These are phyloP conservation scores for Didymella segeticola DNA, from an alignment of 2,329 filamentous ascomycete genomes.

Conservation along the genomic window DNA sequence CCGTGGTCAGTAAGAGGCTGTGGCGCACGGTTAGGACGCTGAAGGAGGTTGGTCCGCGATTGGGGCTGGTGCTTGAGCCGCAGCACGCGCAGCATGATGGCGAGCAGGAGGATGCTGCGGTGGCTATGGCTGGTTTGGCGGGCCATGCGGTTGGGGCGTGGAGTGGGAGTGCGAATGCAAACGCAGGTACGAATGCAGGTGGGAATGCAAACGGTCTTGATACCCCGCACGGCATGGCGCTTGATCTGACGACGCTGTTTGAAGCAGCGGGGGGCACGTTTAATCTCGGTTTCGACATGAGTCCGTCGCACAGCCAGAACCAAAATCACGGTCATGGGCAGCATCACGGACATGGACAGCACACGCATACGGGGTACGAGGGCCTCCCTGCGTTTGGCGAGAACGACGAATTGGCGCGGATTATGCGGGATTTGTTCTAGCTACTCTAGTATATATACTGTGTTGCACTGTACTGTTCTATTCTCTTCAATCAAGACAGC, in stretches of 20 bases:
- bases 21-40: conserved; percentile 76
- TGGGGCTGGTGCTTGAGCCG: conserved; percentile 63
- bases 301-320: no score
- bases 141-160: conserved; percentile 68
- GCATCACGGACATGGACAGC: not conserved
- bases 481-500: no score
- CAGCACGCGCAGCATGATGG: conserved; percentile 64
- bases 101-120: conserved; percentile 67
- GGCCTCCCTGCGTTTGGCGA: conserved; percentile 58
- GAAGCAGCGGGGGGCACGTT: conserved; percentile 65
- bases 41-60: conserved; percentile 73
- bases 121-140: conserved; percentile 70
- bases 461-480: no score
- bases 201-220: no score
- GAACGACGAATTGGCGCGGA: conserved; percentile 66
- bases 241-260: conserved; percentile 68
- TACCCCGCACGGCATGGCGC: conserved; percentile 66
- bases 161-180: no score
- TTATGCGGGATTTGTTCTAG: conserved; percentile 64
- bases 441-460: no score
- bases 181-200: no score
- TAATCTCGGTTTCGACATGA: conserved; percentile 32
- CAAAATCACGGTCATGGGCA: conserved; percentile 38
- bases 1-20: conserved; percentile 73
- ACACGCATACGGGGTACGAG: not conserved